A percentile compares a stretch with the other conserved stretches of the same genome.
Evolutionary conservation across 257 asterid genomes (phyloP).

Genomic region (Solanum corneliomulleri): DNA sequence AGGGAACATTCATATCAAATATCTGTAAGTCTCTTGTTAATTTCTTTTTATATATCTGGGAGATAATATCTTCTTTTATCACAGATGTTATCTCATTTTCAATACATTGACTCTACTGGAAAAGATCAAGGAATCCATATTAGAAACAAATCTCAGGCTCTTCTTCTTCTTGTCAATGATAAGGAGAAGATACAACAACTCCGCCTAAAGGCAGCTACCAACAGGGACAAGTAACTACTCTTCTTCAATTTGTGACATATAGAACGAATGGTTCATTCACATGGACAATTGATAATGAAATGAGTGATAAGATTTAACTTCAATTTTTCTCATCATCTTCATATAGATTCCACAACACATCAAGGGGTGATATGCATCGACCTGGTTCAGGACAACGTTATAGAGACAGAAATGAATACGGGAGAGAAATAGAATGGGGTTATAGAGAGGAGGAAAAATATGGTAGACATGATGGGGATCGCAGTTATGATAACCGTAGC

Average conservation of each 20-base stretch:
- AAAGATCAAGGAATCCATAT: constrained; percentile 94
- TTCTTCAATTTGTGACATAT: no score
- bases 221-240: constrained; percentile 58
- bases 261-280: no score
- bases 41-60: background rate
- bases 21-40: constrained; percentile 45
- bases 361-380: constrained; percentile 59
- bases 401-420: constrained; percentile 65
- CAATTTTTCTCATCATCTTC: background rate
- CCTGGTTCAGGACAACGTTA: constrained; percentile 70
- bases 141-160: constrained; percentile 87
- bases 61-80: background rate
- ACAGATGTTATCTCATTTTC: constrained; percentile 89
- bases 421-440: constrained; percentile 71
- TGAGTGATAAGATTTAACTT: no score
- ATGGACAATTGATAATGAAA: no score
- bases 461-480: constrained; percentile 60
- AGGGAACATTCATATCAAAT: constrained; percentile 93
- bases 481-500: constrained; percentile 58
- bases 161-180: constrained; percentile 86
- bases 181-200: constrained; percentile 92
- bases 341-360: constrained; percentile 64
- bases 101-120: constrained; percentile 88
- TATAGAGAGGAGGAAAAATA: constrained; percentile 64
- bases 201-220: constrained; percentile 89